Conservation (phyloP, 192 early-diverging fungal species). For the Dissophora ornata region DNA sequence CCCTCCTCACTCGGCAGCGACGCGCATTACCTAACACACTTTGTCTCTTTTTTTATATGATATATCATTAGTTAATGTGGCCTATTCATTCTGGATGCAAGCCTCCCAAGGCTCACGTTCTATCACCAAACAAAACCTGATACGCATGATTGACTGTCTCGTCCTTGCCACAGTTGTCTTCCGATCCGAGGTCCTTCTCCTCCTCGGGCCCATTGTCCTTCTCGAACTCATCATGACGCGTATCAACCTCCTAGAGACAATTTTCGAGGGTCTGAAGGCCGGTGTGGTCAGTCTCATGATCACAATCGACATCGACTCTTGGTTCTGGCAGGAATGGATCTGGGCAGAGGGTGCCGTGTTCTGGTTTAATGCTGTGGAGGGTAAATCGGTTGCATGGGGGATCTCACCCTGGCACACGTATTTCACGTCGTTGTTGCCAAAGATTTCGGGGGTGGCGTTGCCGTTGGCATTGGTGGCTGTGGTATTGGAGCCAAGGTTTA, state of each 20-base stretch:
- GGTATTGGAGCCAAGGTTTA: slow-evolving; percentile 56
- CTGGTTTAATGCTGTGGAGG: slow-evolving; percentile 79
- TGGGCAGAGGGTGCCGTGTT: slow-evolving; percentile 85
- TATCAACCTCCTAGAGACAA: slow-evolving; percentile 26
- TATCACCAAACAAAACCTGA: slow-evolving; percentile 23
- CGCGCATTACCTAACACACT: neutral
- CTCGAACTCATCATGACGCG: slow-evolving; percentile 47
- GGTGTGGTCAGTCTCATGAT: slow-evolving; percentile 37
- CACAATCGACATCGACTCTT: slow-evolving; percentile 74
- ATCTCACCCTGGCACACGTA: slow-evolving; percentile 80
- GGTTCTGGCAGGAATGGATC: slow-evolving; percentile 76
- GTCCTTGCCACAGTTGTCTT: slow-evolving; percentile 60
- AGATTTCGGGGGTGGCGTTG: slow-evolving; percentile 74
- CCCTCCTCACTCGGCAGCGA: too few relatives aligned
- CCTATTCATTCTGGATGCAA: slow-evolving; percentile 57
- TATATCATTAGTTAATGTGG: slow-evolving; percentile 50
- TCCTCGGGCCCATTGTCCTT: slow-evolving; percentile 54
- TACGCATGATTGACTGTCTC: slow-evolving; percentile 59
- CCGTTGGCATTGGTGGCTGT: slow-evolving; percentile 72
- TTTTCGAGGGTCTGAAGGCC: slow-evolving; percentile 32
- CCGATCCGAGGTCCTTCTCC: slow-evolving; percentile 64
- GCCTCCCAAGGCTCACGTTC: slow-evolving; percentile 16
- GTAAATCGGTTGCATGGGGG: slow-evolving; percentile 77
- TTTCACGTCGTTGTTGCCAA: slow-evolving; percentile 77
- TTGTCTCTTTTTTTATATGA: neutral